A percentile compares a stretch with the other conserved stretches of the same genome.
These are phyloP conservation scores for Exophiala sideris DNA, from an alignment of 2,329 filamentous ascomycete genomes.

Conservation along the genomic window DNA sequence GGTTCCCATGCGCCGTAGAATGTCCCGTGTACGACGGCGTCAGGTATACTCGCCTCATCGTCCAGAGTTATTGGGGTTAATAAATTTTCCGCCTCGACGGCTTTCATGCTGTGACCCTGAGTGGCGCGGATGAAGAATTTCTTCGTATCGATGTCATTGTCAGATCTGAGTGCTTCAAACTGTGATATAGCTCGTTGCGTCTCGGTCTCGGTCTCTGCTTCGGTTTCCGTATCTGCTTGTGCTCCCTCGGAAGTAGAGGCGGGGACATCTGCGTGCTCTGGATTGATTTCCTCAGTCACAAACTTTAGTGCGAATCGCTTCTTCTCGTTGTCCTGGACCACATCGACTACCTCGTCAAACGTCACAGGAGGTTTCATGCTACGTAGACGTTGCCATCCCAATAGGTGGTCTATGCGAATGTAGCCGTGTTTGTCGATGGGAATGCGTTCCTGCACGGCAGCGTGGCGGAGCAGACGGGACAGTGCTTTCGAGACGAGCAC, in stretches of 20 bases:
- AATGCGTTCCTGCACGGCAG: conserved; percentile 58
- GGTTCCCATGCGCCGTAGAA: conserved; percentile 74
- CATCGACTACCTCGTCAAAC: conserved; percentile 66
- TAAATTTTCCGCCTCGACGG: conserved; percentile 65
- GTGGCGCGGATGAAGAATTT: conserved; percentile 90
- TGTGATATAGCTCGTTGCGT: conserved; percentile 37
- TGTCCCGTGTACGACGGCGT: conserved; percentile 78
- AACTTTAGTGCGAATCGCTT: conserved; percentile 81
- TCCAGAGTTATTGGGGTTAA: conserved; percentile 65
- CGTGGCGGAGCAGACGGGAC: conserved; percentile 59
- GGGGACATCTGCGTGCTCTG: conserved; percentile 7
- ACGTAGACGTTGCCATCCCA: conserved; percentile 59
- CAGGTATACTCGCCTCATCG: conserved; percentile 50
- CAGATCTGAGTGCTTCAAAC: conserved; percentile 17
- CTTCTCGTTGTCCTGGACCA: conserved; percentile 78
- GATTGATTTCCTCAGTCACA: conserved; percentile 30
- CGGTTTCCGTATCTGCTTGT: conserved; percentile 3
- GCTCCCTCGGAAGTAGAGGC: conserved; percentile 18
- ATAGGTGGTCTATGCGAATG: conserved; percentile 58
- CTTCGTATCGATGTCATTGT: conserved; percentile 48
- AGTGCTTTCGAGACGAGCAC: conserved; percentile 49
- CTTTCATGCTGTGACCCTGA: conserved; percentile 84
- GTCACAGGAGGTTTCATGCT: conserved; percentile 62
- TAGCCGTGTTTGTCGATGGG: conserved; percentile 59
- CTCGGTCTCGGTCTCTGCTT: conserved; percentile 31